A percentile compares a stretch with the other conserved stretches of the same genome.
These are phyloP conservation scores for Cladosporium sp. DNA, from an alignment of 2,329 filamentous ascomycete species.

Conservation along the genomic window DNA sequence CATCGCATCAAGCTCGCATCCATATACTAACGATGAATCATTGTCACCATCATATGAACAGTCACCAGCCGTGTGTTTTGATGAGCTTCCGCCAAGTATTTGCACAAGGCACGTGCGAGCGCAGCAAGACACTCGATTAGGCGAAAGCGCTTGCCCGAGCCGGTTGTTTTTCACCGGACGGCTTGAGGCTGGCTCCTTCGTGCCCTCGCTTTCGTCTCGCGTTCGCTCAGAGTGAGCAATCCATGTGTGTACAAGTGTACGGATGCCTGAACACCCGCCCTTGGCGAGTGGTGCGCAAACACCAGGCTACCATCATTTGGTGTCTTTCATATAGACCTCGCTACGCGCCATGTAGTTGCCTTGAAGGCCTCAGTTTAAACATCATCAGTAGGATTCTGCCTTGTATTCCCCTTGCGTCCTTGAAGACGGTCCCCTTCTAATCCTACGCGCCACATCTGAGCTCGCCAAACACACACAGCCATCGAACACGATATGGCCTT, in stretches of 20 bases:
- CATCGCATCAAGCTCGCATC: background rate
- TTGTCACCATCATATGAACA: background rate
- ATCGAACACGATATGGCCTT: background rate
- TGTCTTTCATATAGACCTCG: background rate
- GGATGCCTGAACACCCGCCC: background rate
- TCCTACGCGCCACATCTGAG: background rate
- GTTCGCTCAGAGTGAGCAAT: background rate
- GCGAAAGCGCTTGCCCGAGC: background rate
- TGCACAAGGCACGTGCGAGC: constrained; percentile 4
- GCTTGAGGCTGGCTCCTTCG: background rate
- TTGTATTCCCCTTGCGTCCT: background rate
- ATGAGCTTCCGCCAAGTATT: background rate
- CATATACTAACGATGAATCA: background rate
- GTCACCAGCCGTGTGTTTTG: background rate
- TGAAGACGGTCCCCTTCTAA: background rate
- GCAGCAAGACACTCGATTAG: background rate
- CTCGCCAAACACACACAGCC: background rate
- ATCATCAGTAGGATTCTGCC: background rate
- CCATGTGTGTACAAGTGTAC: constrained; percentile 4
- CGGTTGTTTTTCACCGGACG: background rate
- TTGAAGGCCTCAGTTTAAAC: background rate
- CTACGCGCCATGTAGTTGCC: background rate
- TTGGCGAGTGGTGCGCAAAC: background rate
- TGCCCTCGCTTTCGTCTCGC: background rate
- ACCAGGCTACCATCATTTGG: background rate